Evolutionary conservation across 2,329 filamentous ascomycete genomes (phyloP), one percentile per base, ranked within the genome.

Genomic region (Cladophialophora bantiana): DNA sequence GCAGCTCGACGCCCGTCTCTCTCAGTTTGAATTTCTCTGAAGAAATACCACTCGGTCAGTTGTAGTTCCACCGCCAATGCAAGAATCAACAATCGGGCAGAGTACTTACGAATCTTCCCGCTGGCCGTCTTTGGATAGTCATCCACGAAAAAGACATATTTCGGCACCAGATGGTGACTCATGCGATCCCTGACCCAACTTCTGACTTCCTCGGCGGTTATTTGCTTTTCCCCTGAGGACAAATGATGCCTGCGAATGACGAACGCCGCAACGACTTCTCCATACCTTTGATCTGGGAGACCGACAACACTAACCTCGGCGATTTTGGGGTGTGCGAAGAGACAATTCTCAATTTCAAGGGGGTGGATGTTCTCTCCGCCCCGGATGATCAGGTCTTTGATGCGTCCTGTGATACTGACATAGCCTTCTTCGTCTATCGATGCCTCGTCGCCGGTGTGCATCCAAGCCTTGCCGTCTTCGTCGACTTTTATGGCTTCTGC

Each of bases 351-450:
- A 2, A 98, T 85, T 78, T 98, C 95, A 5, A 97, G 83, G 0
- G 95, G 95, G 77, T 97, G 92, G 64, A 97, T 97, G 77, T 99
- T 99, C 77, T 98, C 95, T 31, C 95, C 95, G 34, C 92, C 94
- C 32, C 93, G 87, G 76, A 98, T 98, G 73, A 99, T 97, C 62
- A 98, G 80, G 76, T 99, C 95, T 79, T 98, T 98, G 75, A 74
- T 74, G 7, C 73, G 66, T 3, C 73, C 73, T 3, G 73, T 97
- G 75, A 98, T 97, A 72, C 87, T 86, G 1, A 97, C 87, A 76
- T 93, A 98, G 1, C 94, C 95, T 75, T 81, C 72, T 77, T 79
- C 79, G 78, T 96, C 34, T 86, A 98, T 96, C 60, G 83, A 81
- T 1, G 93, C 95, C 81, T 98, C 94, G 75, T 99, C 95, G 20